Evolutionary conservation across 192 early-diverging fungal species (phyloP).

Genomic region (Mortierella hygrophila): DNA sequence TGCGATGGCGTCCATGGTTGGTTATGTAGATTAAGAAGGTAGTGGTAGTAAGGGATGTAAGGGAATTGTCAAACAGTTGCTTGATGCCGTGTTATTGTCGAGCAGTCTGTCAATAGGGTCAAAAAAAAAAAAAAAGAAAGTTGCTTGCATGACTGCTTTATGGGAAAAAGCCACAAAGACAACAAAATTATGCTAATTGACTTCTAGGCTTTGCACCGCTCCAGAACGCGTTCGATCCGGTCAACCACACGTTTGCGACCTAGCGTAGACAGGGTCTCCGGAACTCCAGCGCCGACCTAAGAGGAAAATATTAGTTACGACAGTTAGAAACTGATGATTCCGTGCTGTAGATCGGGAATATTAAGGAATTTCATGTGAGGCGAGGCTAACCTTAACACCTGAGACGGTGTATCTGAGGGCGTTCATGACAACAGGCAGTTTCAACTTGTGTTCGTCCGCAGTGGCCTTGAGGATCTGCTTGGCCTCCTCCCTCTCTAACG

Average conservation of each 20-base stretch:
- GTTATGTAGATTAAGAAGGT: constrained; percentile 1
- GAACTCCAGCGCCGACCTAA: constrained; percentile 68
- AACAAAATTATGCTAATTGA: background rate
- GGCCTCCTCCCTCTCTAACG: constrained; percentile 28
- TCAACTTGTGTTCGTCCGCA: constrained; percentile 51
- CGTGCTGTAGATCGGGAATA: background rate
- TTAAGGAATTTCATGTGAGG: background rate
- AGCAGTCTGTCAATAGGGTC: background rate
- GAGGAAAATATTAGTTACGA: background rate
- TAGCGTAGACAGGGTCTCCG: constrained; percentile 65
- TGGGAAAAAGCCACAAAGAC: constrained; percentile 8
- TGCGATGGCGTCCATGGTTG: constrained; percentile 49
- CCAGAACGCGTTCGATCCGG: constrained; percentile 35
- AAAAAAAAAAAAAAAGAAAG: constrained; percentile 33
- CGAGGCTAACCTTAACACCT: constrained; percentile 60
- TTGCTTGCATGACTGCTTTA: constrained; percentile 13
- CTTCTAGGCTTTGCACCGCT: background rate
- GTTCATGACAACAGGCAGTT: constrained; percentile 71
- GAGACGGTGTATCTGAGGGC: constrained; percentile 75
- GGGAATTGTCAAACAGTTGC: background rate
- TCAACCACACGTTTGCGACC: constrained; percentile 56
- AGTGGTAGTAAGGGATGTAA: background rate
- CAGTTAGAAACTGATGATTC: background rate
- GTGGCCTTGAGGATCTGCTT: constrained; percentile 56
- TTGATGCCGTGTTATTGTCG: background rate